Percentiles rank a stretch among this genome's conserved stretches.
Conservation (phyloP, 83 land plant species). For the Picea mariana region DNA sequence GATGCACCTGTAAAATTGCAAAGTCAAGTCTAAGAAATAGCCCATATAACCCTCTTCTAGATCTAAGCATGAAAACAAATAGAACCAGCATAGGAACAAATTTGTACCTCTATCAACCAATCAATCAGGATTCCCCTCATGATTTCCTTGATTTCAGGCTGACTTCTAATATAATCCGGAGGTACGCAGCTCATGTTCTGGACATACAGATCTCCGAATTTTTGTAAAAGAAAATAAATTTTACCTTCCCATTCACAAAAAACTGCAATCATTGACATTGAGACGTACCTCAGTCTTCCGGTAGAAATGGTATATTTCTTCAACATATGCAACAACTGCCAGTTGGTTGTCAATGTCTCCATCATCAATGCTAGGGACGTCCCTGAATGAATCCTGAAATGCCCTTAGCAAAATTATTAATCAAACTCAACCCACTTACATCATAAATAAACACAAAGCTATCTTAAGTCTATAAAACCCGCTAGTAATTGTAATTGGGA, state of each 20-base stretch:
- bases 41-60: not conserved
- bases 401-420: not conserved
- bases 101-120: conserved; percentile 52
- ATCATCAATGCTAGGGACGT: conserved; percentile 43
- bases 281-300: conserved; percentile 43
- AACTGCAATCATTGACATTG: not conserved
- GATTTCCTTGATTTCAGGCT: conserved; percentile 40
- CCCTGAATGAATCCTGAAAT: conserved; percentile 1
- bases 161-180: conserved; percentile 36
- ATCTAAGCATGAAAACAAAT: not conserved
- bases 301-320: conserved; percentile 55
- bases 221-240: not conserved
- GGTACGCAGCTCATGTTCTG: conserved; percentile 11
- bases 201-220: not conserved
- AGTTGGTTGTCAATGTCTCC: conserved; percentile 44
- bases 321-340: conserved; percentile 70
- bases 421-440: not conserved
- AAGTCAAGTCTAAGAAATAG: not conserved
- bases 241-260: not conserved
- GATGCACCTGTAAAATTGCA: conserved; percentile 31
- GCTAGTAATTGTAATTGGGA: not conserved
- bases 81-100: not conserved
- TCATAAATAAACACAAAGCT: not conserved
- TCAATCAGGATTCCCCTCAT: conserved; percentile 53
- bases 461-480: not conserved